A percentile compares a stretch with the other conserved stretches of the same genome.
These are phyloP conservation scores for Dendrocalamus sinicus DNA, from an alignment of 176 grass and related monocot genomes.

Conservation along the genomic window DNA sequence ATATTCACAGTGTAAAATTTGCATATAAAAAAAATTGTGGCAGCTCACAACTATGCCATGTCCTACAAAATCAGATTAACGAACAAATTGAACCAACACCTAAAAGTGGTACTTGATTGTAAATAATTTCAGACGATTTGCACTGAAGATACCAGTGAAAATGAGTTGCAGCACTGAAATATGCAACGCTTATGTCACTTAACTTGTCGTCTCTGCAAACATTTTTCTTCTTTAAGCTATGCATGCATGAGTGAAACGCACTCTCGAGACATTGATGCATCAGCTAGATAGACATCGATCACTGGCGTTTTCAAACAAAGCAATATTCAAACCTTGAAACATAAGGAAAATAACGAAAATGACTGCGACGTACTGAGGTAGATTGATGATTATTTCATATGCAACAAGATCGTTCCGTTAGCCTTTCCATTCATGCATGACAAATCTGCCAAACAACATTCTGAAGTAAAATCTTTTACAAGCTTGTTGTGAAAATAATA, in stretches of 20 bases:
- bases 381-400: background rate
- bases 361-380: constrained; percentile 16
- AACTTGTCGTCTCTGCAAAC: background rate
- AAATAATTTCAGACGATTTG: background rate
- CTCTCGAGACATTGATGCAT: background rate
- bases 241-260: constrained; percentile 9
- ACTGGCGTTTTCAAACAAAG: constrained; percentile 21
- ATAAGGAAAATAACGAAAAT: constrained; percentile 55
- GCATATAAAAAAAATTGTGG: no score
- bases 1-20: no score
- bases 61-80: constrained; percentile 19
- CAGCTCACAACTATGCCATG: background rate
- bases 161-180: background rate
- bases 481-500: constrained; percentile 11
- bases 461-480: background rate
- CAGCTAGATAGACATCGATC: constrained; percentile 19
- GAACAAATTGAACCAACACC: constrained; percentile 50
- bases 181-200: background rate
- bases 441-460: no score
- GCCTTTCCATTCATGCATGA: constrained; percentile 29
- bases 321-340: constrained; percentile 49
- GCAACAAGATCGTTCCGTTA: constrained; percentile 35
- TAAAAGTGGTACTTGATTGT: background rate
- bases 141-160: constrained; percentile 10
- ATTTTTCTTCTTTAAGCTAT: background rate